Evolutionary conservation across 2,329 filamentous ascomycete species (phyloP).

Genomic region (Didymella arachidicola): DNA sequence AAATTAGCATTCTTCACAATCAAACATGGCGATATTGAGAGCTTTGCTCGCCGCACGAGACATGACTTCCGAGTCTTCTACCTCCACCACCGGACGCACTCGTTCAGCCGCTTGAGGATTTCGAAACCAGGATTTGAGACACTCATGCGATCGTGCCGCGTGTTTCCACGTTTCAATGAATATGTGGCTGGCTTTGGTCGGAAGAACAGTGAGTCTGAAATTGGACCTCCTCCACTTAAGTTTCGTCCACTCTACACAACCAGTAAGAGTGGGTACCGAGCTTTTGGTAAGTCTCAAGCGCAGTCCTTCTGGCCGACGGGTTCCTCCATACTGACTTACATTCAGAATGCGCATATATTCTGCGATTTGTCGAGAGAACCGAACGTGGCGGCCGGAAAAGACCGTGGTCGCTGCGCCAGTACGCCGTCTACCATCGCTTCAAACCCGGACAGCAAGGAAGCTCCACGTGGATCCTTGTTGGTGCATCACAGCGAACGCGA

Average conservation of each 20-base stretch:
- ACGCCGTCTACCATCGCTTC: constrained; percentile 28
- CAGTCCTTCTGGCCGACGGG: no score
- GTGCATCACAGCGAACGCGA: neutral
- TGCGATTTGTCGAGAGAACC: constrained; percentile 7
- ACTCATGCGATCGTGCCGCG: constrained; percentile 20
- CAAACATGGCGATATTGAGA: neutral
- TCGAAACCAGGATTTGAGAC: constrained; percentile 18
- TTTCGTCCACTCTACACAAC: neutral
- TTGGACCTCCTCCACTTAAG: constrained; percentile 31
- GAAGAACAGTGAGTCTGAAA: constrained; percentile 25
- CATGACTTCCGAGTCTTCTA: constrained; percentile 32
- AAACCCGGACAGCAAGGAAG: neutral
- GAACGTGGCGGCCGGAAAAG: constrained; percentile 5
- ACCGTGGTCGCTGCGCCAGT: constrained; percentile 30
- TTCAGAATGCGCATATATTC: constrained; percentile 12
- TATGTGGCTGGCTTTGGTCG: constrained; percentile 27
- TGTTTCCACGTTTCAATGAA: constrained; percentile 32
- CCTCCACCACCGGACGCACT: constrained; percentile 30
- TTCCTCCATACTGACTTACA: no score
- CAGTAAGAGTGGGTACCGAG: neutral
- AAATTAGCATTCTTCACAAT: neutral
- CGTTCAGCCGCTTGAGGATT: constrained; percentile 28
- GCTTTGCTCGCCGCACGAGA: constrained; percentile 18
- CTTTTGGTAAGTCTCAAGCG: constrained; percentile 3
- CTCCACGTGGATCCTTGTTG: constrained; percentile 11